These are phyloP conservation scores for Tulasnella sp. DNA, from an alignment of 768 basidiomycete species.

Conservation along the genomic window DNA sequence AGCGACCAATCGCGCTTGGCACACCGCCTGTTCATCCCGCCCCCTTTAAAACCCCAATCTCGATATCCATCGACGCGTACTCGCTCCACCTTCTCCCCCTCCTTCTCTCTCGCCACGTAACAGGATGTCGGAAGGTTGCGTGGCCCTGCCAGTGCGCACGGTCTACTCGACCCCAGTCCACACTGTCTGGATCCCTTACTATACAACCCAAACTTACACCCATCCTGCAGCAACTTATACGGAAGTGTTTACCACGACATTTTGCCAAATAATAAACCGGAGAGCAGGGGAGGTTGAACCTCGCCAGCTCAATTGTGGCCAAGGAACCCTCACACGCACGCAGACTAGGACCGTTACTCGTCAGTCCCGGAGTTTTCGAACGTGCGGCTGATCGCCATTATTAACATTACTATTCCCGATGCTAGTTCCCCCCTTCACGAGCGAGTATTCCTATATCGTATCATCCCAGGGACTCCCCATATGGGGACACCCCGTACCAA, in stretches of 20 bases:
- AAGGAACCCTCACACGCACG: background rate
- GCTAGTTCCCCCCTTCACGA: background rate
- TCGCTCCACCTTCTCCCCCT: background rate
- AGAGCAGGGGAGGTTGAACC: background rate
- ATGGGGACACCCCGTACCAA: background rate
- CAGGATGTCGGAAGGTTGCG: constrained; percentile 4
- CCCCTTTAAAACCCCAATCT: background rate
- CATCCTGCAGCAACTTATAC: background rate
- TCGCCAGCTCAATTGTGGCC: background rate
- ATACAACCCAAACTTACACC: background rate
- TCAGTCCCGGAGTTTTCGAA: background rate
- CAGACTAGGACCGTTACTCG: background rate
- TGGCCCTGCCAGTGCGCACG: background rate
- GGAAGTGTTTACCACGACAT: background rate
- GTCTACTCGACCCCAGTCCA: background rate
- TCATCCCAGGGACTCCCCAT: background rate
- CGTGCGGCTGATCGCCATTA: background rate
- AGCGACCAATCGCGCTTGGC: background rate
- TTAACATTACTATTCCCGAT: background rate
- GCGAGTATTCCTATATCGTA: background rate
- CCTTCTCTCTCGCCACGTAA: background rate
- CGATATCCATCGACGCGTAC: background rate
- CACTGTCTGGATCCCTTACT: background rate
- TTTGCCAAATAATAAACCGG: background rate
- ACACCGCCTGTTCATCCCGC: background rate